Base-by-base conservation (phyloP, 2,329 filamentous ascomycete genomes). In the Diaporthe sp. region DNA sequence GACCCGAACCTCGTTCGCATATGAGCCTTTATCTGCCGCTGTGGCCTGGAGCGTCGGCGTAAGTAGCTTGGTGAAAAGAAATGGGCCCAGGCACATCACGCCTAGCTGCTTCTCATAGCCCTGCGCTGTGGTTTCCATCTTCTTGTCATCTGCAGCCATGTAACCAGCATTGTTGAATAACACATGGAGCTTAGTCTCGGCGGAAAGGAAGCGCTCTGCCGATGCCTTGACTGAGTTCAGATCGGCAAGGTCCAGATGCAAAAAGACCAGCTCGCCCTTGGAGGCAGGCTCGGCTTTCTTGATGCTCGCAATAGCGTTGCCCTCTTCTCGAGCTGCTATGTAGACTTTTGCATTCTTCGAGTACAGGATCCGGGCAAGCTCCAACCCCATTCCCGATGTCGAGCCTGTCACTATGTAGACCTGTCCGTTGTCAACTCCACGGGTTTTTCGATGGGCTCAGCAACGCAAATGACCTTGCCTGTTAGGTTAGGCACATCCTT, bases 311-410 rank as follows among this genome's bases (percentile, higher is more conserved):
- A 90, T 87, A 39, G 86, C 86, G 76, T 86, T 87, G 13, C 81
- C 77, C 53, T 82, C 77, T 10, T 83, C 85, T 51, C 89, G 87
- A 4, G 85, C 85, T 4, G 87, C 87, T 58, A 90, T 79, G 79
- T 89, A 90, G 53, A 91, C 86, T 9, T 83, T 88, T 67, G 82
- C 88, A 69, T 89, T 86, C 34, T 84, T 84, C 2, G 80, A 77
- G 79, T 90, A 91, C 17, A 91, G 83, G 12, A 91, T 85, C 55
- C 85, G 85, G 4, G 86, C 86, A 10, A 84, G 85, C 74, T 86
- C 84, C 46, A 83, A 77, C 19, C 85, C 85, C 31, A 87, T 79
- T 1, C 85, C 85, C 19, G 82, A 80, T 4, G 81, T 82, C 9
- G 77, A 77, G 9, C 86, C 86, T 2, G 85, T 87, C 72, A 87